A percentile compares a stretch with the other conserved stretches of the same genome.
phyloP scores from a whole-genome alignment of 164 flowering plant species.

The Stephania cephalantha region DNA sequence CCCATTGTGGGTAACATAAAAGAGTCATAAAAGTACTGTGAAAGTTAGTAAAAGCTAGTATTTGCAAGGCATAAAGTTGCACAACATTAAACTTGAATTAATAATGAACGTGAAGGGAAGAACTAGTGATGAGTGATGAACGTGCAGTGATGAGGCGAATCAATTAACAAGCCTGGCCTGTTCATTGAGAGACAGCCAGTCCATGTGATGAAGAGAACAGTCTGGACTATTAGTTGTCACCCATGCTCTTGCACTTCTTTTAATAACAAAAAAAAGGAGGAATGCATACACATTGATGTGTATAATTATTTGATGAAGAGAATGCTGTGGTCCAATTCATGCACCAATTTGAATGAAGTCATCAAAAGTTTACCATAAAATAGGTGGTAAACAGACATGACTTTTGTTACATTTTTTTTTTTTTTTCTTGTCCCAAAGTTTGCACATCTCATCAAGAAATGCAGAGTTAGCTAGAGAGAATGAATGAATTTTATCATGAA shows the following conservation, averaged over 20 bases:
- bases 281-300: background rate
- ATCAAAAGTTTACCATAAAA: constrained; percentile 2
- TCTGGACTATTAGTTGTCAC: background rate
- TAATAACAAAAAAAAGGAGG: background rate
- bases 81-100: too few species aligned
- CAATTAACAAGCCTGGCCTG: too few species aligned
- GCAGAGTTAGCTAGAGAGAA: constrained; percentile 18
- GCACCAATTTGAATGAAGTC: constrained; percentile 4
- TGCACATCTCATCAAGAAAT: constrained; percentile 11
- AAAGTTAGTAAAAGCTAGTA: too few species aligned
- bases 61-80: too few species aligned
- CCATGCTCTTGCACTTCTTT: background rate
- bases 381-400: constrained; percentile 11
- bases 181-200: background rate
- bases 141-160: too few species aligned
- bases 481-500: constrained; percentile 21
- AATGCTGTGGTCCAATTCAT: background rate
- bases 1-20: too few species aligned
- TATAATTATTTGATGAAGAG: background rate
- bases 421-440: background rate
- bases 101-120: too few species aligned
- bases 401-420: constrained; percentile 3
- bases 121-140: too few species aligned
- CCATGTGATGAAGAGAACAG: background rate
- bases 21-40: too few species aligned